Evolutionary conservation across 2,329 filamentous ascomycete species (phyloP), one percentile per base, ranked within the genome.

Genomic region (Exophiala oligosperma): DNA sequence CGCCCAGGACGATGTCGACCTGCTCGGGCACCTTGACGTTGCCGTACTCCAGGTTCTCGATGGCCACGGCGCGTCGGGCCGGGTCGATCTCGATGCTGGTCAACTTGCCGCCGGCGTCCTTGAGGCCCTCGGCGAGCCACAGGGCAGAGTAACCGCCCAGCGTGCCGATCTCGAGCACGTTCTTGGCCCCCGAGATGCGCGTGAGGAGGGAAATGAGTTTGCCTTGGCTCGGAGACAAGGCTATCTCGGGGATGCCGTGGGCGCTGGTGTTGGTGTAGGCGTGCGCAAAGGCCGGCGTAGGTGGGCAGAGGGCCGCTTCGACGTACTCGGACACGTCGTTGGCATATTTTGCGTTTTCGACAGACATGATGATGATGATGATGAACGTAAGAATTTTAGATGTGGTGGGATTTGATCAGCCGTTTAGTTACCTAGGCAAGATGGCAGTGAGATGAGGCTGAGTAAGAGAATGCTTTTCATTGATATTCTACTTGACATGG

Each of bases 141-240:
- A 84, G 79, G 11, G 77, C 76, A 1, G 76, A 78, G 68, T 83
- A 84, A 11, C 77, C 82, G 8, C 82, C 81, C 37, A 85, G 68
- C 0, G 80, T 83, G 29, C 82, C 83, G 49, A 85, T 70, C 66
- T 85, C 82, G 41, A 85, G 78, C 3, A 79, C 72, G 3, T 69
- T 61, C 53, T 72, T 72, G 24, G 71, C 74, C 17, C 66, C 60
- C 1, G 71, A 69, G 35, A 74, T 60, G 46, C 69, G 69, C 38
- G 70, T 69, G 44, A 76, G 74, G 17, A 79, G 63, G 11, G 74
- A 68, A 12, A 79, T 68, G 57, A 71, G 73, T 57, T 76, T 73
- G 37, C 74, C 76, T 49, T 73, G 67, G 7, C 72, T 61, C 0
- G 70, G 67, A 2, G 70, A 69, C 40, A 78, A 68, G 47, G 67